Evolutionary conservation across 1,139 yeast genomes (phyloP).

Genomic region (Taiozyma sp.): DNA sequence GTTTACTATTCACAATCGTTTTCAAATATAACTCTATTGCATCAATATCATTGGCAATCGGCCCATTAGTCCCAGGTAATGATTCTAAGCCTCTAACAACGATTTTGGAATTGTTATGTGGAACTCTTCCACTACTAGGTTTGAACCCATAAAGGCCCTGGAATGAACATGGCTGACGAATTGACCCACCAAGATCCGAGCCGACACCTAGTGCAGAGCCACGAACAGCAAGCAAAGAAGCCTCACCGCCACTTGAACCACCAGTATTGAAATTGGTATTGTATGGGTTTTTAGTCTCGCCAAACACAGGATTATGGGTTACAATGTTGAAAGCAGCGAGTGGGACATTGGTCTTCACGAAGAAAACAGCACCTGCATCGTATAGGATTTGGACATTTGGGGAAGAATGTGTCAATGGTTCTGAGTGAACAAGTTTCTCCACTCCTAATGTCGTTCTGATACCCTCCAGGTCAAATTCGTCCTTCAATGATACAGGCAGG

Average conservation of each 20-base stretch:
- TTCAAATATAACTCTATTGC: constrained; percentile 62
- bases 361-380: constrained; percentile 49
- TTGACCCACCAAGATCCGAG: constrained; percentile 63
- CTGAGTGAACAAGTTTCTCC: constrained; percentile 30
- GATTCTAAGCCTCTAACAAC: constrained; percentile 57
- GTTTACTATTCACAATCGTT: constrained; percentile 42
- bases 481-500: constrained; percentile 57
- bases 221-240: constrained; percentile 45
- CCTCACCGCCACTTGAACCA: constrained; percentile 65
- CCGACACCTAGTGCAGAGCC: constrained; percentile 56
- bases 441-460: constrained; percentile 41
- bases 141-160: constrained; percentile 52
- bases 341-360: constrained; percentile 56
- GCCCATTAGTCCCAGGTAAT: constrained; percentile 52
- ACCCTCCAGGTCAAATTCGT: constrained; percentile 44
- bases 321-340: constrained; percentile 53
- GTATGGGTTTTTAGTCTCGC: constrained; percentile 43
- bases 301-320: constrained; percentile 41
- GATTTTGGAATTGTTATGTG: constrained; percentile 43
- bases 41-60: constrained; percentile 54
- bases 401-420: constrained; percentile 35
- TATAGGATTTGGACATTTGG: constrained; percentile 37
- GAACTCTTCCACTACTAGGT: constrained; percentile 45
- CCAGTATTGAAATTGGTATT: constrained; percentile 44
- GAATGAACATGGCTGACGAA: constrained; percentile 52